These are phyloP conservation scores for Aureobasidium vineae DNA, from an alignment of 2,329 filamentous ascomycete species.

Conservation along the genomic window DNA sequence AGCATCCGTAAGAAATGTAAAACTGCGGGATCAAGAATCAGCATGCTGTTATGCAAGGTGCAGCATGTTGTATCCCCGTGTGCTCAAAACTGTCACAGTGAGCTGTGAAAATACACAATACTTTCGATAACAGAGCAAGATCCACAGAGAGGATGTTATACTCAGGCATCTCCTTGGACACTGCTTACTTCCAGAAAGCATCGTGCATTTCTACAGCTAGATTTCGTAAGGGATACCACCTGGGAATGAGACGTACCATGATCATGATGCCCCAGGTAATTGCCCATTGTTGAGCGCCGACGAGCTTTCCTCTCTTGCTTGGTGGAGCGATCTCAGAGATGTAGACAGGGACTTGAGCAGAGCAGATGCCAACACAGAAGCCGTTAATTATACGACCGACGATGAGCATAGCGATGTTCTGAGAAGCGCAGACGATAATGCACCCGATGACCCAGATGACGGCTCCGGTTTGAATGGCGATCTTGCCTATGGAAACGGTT, in stretches of 20 bases:
- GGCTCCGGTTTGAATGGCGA: slow-evolving; percentile 24
- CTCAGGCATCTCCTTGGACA: too few relatives aligned
- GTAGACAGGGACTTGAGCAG: slow-evolving; percentile 67
- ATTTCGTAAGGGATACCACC: neutral
- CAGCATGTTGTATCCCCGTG: too few relatives aligned
- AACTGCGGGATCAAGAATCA: slow-evolving; percentile 40
- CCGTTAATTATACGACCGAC: slow-evolving; percentile 70
- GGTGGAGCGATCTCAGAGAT: slow-evolving; percentile 64
- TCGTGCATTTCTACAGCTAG: too few relatives aligned
- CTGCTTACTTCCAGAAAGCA: too few relatives aligned
- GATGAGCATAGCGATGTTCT: slow-evolving; percentile 69
- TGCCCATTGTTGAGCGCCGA: slow-evolving; percentile 71
- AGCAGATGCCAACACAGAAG: slow-evolving; percentile 70
- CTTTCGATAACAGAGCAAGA: too few relatives aligned
- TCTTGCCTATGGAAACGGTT: neutral
- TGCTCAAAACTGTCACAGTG: too few relatives aligned
- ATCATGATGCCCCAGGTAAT: slow-evolving; percentile 64
- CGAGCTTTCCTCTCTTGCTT: slow-evolving; percentile 60
- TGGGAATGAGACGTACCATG: slow-evolving; percentile 45
- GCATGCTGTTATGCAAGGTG: neutral
- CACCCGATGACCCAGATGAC: slow-evolving; percentile 57
- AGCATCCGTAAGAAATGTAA: slow-evolving; percentile 63
- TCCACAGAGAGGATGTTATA: too few relatives aligned
- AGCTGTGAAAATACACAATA: too few relatives aligned
- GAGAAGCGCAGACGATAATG: slow-evolving; percentile 60